A percentile compares a stretch with the other conserved stretches of the same genome.
Evolutionary conservation across 2,329 filamentous ascomycete species (phyloP).

Genomic region (Penicillium thymicola): DNA sequence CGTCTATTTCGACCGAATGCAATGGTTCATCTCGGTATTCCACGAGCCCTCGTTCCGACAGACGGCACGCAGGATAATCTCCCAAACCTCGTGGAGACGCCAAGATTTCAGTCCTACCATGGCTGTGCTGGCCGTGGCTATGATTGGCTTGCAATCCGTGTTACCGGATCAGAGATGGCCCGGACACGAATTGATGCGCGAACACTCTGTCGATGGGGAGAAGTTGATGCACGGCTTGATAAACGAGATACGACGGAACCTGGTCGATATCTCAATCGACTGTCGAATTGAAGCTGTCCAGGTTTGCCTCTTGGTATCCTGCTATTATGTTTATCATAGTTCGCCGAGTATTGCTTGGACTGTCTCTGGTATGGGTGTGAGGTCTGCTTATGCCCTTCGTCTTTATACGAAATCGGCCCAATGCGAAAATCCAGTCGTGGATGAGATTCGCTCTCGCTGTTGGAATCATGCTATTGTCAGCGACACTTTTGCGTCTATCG

Average conservation of each 20-base stretch:
- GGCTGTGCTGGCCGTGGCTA: conserved; percentile 15
- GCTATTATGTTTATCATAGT: conserved; percentile 19
- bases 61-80: conserved; percentile 11
- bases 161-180: conserved; percentile 15
- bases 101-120: conserved; percentile 16
- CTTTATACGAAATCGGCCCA: conserved; percentile 13
- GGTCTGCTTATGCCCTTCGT: conserved; percentile 19
- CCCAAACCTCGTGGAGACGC: conserved; percentile 10
- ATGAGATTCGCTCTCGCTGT: conserved; percentile 29
- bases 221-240: conserved; percentile 4
- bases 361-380: conserved; percentile 19
- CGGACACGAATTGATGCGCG: conserved; percentile 11
- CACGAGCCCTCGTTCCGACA: conserved; percentile 14
- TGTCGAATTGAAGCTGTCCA: conserved; percentile 23
- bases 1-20: conserved; percentile 21
- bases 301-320: conserved; percentile 16
- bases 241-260: conserved; percentile 12
- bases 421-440: conserved; percentile 6
- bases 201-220: background rate
- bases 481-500: conserved; percentile 30
- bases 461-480: conserved; percentile 31
- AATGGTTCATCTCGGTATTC: conserved; percentile 23
- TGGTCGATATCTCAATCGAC: conserved; percentile 17
- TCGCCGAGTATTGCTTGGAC: conserved; percentile 22
- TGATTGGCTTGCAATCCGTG: conserved; percentile 18